Evolutionary conservation across 495 filamentous ascomycete genomes (phyloP), one percentile per base, ranked within the genome.

Genomic region (Aspergillus indologenus): DNA sequence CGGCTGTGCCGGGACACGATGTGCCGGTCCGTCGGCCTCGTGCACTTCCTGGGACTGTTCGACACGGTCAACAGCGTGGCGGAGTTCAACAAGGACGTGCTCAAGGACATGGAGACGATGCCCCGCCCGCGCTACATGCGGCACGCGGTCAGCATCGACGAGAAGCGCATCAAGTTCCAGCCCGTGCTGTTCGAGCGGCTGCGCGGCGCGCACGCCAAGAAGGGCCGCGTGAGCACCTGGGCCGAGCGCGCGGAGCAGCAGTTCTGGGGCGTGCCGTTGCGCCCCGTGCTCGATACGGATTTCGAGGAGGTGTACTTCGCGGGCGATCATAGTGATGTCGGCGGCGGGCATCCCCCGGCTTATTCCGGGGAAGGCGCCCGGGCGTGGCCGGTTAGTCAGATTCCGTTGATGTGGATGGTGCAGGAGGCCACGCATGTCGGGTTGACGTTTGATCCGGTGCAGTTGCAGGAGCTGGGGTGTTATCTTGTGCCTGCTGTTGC

Each of bases 381-480:
- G 24, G 48, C 19, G 18, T 71, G 69, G 51, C 68, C 85, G 3
- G 72, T 89, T 1, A 88, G 84, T 57, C 88, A 94, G 63, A 79
- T 85, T 12, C 88, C 90, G 3, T 74, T 92, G 4, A 81, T 87
- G 11, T 93, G 90, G 84, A 93, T 93, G 87, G 82, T 94, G 2
- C 78, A 85, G 56, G 89, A 92, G 71, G 88, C 89, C 3, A 81
- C 85, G 61, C 79, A 74, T 15, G 89, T 87, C 0, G 90, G 88
- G 1, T 76, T 92, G 12, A 70, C 75, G 2, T 91, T 92, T 57
- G 87, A 91, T 58, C 56, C 71, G 0, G 75, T 82, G 21, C 88
- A 90, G 55, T 77, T 92, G 52, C 72, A 76, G n/a, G 78, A 77
- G 17, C 77, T 89, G 62, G 84, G 81, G 8, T 85, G 85, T 31